Percentiles rank a stretch among this genome's conserved stretches.
These are phyloP conservation scores for Begonia fuchsioides DNA, from an alignment of 306 rosid species.

Conservation along the genomic window DNA sequence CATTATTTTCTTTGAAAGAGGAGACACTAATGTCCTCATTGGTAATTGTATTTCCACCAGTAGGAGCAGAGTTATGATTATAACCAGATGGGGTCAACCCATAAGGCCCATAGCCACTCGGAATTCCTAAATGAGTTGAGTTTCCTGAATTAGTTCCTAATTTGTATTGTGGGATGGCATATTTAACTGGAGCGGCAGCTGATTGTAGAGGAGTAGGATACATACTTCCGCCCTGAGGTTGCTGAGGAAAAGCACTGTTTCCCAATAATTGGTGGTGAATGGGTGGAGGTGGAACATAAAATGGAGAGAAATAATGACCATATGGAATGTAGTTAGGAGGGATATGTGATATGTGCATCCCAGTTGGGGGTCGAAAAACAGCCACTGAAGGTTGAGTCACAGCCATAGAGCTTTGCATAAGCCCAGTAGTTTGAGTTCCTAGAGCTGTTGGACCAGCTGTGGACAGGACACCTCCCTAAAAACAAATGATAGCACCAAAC, in stretches of 20 bases:
- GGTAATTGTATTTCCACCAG: slow-evolving; percentile 49
- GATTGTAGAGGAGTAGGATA: slow-evolving; percentile 55
- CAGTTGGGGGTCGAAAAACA: slow-evolving; percentile 71
- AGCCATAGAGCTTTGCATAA: slow-evolving; percentile 78
- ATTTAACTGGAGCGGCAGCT: slow-evolving; percentile 64
- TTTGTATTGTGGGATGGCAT: slow-evolving; percentile 77
- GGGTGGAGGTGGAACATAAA: slow-evolving; percentile 54
- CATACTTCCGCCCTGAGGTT: slow-evolving; percentile 68
- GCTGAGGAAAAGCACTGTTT: slow-evolving; percentile 79
- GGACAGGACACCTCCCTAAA: slow-evolving; percentile 76
- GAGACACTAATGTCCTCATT: slow-evolving; percentile 76
- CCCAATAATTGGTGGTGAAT: slow-evolving; percentile 76
- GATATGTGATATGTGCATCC: slow-evolving; percentile 74
- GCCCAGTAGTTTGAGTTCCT: slow-evolving; percentile 76
- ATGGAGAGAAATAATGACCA: slow-evolving; percentile 68
- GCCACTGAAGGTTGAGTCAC: slow-evolving; percentile 84
- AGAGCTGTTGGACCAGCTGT: slow-evolving; percentile 61
- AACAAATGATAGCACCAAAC: slow-evolving; percentile 4
- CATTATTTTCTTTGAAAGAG: slow-evolving; percentile 77
- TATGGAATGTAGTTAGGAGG: slow-evolving; percentile 86
- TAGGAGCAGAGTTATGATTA: slow-evolving; percentile 59
- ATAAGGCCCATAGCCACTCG: slow-evolving; percentile 66
- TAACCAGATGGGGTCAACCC: slow-evolving; percentile 71
- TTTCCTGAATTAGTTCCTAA: slow-evolving; percentile 58
- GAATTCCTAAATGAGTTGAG: slow-evolving; percentile 66